Base-by-base conservation (phyloP, 257 asterid species). In the Gentiana macrophylla region DNA sequence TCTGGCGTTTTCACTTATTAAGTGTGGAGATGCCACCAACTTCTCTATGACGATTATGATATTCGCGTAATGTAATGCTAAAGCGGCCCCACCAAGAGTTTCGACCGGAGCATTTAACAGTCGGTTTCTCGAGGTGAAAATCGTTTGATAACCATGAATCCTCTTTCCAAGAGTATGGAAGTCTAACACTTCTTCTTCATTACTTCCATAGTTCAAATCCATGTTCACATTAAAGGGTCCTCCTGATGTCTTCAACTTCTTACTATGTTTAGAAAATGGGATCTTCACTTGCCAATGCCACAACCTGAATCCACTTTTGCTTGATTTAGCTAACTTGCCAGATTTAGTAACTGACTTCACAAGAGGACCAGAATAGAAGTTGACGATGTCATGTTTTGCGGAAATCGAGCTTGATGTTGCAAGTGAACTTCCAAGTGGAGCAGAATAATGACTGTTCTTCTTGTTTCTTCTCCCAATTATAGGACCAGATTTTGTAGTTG, bases 1-100 rank as follows among this genome's bases (percentile, higher is more conserved):
- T 54, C 97, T 77, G 7, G 94, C 96, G 59, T 90, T 96, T 48
- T 82, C 82, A 5, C 94, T 94, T 3, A 90, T 86, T 80, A 84
- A 67, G 73, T 84, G 95, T 50, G 97, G 94, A 15, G 94, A 57
- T 1, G 79, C 82, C 67, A 74, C 90, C 41, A 86, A 68, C 73
- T 82, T 90, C 86, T 90, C 97, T 5, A 84, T 80, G 55, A 86
- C 80, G 41, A 90, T 79, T 51, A 90, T 76, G 12, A 86, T 73
- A 57, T 90, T 90, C 32, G 96, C 91, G 50, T 90, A 90, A 68
- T 82, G 97, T 47, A 86, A 83, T 2, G 96, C 82, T 37, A 90
- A 74, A 12, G 94, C 94, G 0, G 94, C 84, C 12, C 88, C 86
- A 48, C 96, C 97, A 1, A 90, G 89, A 62, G 90, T 77, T 8